A percentile compares a stretch with the other conserved stretches of the same genome.
Conservation (phyloP, 164 flowering plant species). For the Vitis riparia region DNA sequence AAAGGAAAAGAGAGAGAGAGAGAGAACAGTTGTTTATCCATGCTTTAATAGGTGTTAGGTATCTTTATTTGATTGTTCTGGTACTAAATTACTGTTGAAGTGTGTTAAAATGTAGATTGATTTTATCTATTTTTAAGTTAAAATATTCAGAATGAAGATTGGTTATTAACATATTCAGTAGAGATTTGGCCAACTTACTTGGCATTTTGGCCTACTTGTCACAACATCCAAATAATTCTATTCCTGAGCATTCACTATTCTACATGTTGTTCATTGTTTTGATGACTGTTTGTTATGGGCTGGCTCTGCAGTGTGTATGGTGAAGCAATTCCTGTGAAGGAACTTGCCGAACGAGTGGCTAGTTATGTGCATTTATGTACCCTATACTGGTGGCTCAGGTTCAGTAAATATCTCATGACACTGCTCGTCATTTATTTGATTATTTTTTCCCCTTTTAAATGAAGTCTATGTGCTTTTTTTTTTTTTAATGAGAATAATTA, state of each 20-base stretch:
- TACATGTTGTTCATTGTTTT: not conserved
- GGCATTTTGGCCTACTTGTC: no score
- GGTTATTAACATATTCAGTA: no score
- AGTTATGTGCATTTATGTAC: slow-evolving; percentile 97
- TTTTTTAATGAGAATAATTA: not conserved
- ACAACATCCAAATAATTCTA: no score
- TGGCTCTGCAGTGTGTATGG: slow-evolving; percentile 67
- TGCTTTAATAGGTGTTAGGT: no score
- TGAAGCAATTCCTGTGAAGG: slow-evolving; percentile 85
- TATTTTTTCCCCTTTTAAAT: not conserved
- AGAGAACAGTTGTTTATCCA: no score
- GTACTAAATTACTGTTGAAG: no score
- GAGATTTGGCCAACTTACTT: no score
- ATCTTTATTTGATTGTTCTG: no score
- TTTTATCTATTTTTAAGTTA: no score
- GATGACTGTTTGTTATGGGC: not conserved
- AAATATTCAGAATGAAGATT: no score
- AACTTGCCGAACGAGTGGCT: slow-evolving; percentile 96
- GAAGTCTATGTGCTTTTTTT: not conserved
- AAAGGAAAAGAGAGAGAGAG: no score
- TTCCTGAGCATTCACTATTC: not conserved
- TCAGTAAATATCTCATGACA: not conserved
- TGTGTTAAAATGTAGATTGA: no score
- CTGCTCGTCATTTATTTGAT: not conserved
- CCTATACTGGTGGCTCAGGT: slow-evolving; percentile 99